These are phyloP conservation scores for Aspergillus puulaauensis DNA, from an alignment of 2,329 filamentous ascomycete genomes.

Conservation along the genomic window DNA sequence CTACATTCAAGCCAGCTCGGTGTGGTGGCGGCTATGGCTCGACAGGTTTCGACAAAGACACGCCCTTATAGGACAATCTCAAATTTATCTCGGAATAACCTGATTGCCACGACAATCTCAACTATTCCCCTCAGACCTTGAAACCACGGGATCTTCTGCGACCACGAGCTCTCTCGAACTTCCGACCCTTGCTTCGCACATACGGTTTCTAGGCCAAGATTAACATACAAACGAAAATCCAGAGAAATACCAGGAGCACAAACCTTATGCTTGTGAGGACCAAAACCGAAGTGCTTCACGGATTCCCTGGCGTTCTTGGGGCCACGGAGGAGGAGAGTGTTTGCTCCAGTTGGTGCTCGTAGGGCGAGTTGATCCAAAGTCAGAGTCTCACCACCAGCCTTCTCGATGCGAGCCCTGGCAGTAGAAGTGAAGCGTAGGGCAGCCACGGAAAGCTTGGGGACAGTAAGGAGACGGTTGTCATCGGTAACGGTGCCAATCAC, in stretches of 20 bases:
- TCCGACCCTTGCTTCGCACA: conserved; percentile 97
- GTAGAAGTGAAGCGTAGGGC: conserved; percentile 96
- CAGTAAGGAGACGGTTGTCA: conserved; percentile 87
- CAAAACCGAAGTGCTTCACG: conserved; percentile 98
- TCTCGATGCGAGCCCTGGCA: conserved; percentile 87
- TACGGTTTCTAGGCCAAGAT: conserved; percentile 75
- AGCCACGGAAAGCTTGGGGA: conserved; percentile 91
- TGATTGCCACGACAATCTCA: conserved; percentile 3
- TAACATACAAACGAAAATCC: conserved; percentile 9
- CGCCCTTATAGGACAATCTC: neutral
- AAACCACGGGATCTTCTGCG: conserved; percentile 98
- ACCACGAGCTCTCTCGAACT: conserved; percentile 99
- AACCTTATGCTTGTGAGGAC: conserved; percentile 97
- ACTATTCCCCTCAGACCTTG: conserved; percentile 78
- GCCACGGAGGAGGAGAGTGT: conserved; percentile 94
- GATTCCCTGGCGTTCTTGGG: conserved; percentile 98
- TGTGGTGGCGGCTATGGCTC: neutral
- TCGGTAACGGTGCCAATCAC: conserved; percentile 95
- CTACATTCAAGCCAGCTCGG: conserved; percentile 2
- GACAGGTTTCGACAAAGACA: neutral
- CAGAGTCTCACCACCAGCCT: conserved; percentile 90
- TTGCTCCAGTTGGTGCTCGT: conserved; percentile 90
- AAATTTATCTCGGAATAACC: conserved; percentile 1
- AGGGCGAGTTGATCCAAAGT: conserved; percentile 97
- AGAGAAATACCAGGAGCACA: conserved; percentile 32